Base-by-base conservation (phyloP, 345 rosid species). In the Hypericum perforatum region DNA sequence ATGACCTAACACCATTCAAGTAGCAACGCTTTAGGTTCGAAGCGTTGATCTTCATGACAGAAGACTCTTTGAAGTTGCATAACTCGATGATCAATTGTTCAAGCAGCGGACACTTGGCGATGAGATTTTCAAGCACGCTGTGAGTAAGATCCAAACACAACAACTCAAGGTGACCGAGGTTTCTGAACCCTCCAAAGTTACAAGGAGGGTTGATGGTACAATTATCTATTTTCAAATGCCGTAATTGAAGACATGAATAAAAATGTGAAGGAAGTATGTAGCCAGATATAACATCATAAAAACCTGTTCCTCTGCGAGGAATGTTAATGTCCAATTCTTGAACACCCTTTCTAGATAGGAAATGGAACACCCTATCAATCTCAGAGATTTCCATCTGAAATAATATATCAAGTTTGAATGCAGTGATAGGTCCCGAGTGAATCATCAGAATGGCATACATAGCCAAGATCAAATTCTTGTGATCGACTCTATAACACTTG, bases 11-110 rank as follows among this genome's bases (percentile, higher is more conserved):
- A 4, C 32, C 32, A 22, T 22, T 22, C 1, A 22, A 22, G 51
- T 64, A 7, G 53, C 38, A 6, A 53, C 69, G 6, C 69, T 63
- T 41, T 11, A 59, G 63, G 13, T 49, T 59, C 1, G 63, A 54
- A 29, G 48, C 43, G 49, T 15, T 41, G 3, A 49, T 39, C 8
- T 41, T 41, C 13, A 59, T 39, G 54, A 39, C 11, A 1, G 7
- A 39, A 16, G 49, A 49, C 39, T 41, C 40, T 7, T 43, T 52
- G 14, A 54, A 59, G 0, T 9, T 22, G 32, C 32, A n/a, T n/a
- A n/a, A 22, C 12, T 49, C 47, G 10, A 38, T 11, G 5, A 37
- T 39, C 43, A 48, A 15, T 10, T 39, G n/a, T 32, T 58, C 53
- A 1, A 58, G 10, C 0, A 48, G 22, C 0, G 54, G 54, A 45